Percentiles rank a stretch among this genome's conserved stretches.
phyloP scores from a whole-genome alignment of 2,329 filamentous ascomycete species.

The Sporothrix schenckii region DNA sequence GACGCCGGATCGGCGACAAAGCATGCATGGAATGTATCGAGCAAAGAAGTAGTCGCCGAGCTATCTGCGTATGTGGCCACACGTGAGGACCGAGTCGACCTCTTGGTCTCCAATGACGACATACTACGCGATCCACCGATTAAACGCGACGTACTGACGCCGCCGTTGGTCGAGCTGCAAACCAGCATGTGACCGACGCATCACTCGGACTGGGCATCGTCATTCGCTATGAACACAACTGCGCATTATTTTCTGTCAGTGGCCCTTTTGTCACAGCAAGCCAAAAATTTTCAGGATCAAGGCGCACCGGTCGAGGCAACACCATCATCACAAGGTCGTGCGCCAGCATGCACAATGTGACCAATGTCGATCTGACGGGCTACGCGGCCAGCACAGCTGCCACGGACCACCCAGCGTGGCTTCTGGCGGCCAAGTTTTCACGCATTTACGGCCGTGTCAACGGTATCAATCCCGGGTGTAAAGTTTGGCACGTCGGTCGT shows the following conservation, averaged over 20 bases:
- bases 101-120: constrained; percentile 34
- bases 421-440: constrained; percentile 54
- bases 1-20: constrained; percentile 43
- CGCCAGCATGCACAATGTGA: constrained; percentile 40
- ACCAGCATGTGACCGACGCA: constrained; percentile 66
- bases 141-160: constrained; percentile 32
- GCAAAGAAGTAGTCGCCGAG: constrained; percentile 60
- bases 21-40: constrained; percentile 60
- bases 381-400: constrained; percentile 57
- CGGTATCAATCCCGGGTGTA: constrained; percentile 41
- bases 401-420: constrained; percentile 54
- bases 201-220: constrained; percentile 60
- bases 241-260: constrained; percentile 67
- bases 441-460: constrained; percentile 42
- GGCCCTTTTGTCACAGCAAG: constrained; percentile 59
- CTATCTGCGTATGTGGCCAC: constrained; percentile 61
- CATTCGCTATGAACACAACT: constrained; percentile 76
- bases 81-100: constrained; percentile 56
- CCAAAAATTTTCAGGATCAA: constrained; percentile 41
- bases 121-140: constrained; percentile 32
- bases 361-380: constrained; percentile 56
- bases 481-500: not conserved
- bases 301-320: constrained; percentile 34
- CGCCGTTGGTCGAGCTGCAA: constrained; percentile 34
- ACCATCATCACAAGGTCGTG: constrained; percentile 52